Evolutionary conservation across 2,329 filamentous ascomycete species (phyloP).

Genomic region (Aspergillus melleus): DNA sequence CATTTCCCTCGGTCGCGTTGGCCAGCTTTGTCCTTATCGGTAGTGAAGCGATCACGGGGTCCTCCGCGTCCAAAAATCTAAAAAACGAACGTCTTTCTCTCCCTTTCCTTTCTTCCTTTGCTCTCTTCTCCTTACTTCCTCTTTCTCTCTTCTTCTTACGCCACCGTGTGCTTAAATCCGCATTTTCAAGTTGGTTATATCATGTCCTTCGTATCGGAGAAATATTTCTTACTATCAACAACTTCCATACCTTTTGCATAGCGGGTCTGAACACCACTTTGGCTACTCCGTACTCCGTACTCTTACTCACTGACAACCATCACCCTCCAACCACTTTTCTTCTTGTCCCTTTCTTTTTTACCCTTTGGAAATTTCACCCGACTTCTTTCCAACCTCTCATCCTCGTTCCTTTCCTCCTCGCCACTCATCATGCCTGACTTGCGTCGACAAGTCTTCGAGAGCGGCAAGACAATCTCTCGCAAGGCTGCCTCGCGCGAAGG

Average conservation of each 20-base stretch:
- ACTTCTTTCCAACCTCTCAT: not conserved
- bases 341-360: not conserved
- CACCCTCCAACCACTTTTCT: not conserved
- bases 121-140: constrained; percentile 8
- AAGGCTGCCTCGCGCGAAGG: constrained; percentile 59
- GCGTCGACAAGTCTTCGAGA: constrained; percentile 62
- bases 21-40: not conserved
- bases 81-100: constrained; percentile 4
- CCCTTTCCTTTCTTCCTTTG: constrained; percentile 7
- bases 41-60: not conserved
- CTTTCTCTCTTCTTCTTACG: constrained; percentile 1
- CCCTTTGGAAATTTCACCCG: not conserved
- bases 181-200: constrained; percentile 7
- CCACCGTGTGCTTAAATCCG: not conserved
- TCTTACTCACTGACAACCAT: not conserved
- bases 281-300: not conserved
- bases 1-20: no score
- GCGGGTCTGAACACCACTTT: not conserved
- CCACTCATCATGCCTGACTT: constrained; percentile 47
- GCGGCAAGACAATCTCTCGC: constrained; percentile 64
- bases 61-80: not conserved
- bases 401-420: not conserved
- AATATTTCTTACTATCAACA: constrained; percentile 14
- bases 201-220: constrained; percentile 21
- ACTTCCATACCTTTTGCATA: constrained; percentile 23